Evolutionary conservation across 208 protist species (phyloP), one percentile per base, ranked within the genome.

Genomic region (Novymonas esmeraldas): DNA sequence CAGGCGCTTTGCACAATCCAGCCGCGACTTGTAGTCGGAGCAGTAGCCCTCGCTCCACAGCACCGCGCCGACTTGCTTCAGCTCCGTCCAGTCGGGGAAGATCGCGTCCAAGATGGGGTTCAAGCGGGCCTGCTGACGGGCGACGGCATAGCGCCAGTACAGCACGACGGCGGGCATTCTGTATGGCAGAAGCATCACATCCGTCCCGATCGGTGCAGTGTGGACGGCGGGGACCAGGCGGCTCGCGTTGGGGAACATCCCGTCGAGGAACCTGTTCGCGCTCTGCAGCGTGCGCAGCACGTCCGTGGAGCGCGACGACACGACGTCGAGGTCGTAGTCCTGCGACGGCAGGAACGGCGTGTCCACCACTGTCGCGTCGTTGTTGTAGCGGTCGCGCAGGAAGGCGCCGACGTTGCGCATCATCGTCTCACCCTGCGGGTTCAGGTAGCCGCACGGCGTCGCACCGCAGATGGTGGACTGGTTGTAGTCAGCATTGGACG

Each of bases 251-350:
- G 65, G 64, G 63, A 83, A 86, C 34, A 79, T 51, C 13, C 81
- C 81, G 28, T 24, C 44, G 11, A 86, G 57, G 20, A 86, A 61
- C 34, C 62, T 46, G 10, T 64, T 45, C 2, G 76, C 76, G 44
- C 81, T 86, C 59, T 86, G 81, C 69, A 86, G 48, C 28, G 76
- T 86, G 62, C 82, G 82, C 13, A 61, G 45, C 55, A 81, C 46
- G 49, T 81, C 78, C n/a, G 75, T 85, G 16, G 82, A 85, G 44
- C 76, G 79, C 14, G 56, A 70, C 61, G 79, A 75, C 45, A 82
- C 70, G 45, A 79, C 38, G 41, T 59, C 49, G 26, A 78, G 56
- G 60, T 87, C 72, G 70, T 87, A 87, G 50, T 38, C 39, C 49
- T 26, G n/a, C 11, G 57, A 58, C 24, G 76, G 22, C 34, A 85